Conservation (phyloP, 768 basidiomycete genomes). For the Boletus sp. region DNA sequence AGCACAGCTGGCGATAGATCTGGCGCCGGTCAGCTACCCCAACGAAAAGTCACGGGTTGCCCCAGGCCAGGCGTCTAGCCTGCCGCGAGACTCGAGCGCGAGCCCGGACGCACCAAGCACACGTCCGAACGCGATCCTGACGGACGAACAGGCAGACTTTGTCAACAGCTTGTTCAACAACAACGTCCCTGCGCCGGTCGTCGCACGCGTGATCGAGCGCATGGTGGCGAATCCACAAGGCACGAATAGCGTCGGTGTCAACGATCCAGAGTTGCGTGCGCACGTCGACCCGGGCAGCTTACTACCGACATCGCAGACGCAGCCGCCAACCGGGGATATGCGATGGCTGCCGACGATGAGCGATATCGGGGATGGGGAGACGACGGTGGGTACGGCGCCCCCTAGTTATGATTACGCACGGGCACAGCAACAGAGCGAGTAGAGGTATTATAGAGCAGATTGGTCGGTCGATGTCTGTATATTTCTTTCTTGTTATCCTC, state of each 20-base stretch:
- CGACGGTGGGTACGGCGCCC: slow-evolving; percentile 25
- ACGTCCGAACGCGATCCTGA: slow-evolving; percentile 3
- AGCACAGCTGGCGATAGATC: neutral
- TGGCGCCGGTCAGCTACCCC: neutral
- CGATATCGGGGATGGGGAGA: slow-evolving; percentile 34
- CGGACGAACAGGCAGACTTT: slow-evolving; percentile 27
- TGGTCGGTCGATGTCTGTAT: neutral
- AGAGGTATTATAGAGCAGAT: neutral
- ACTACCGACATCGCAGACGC: neutral
- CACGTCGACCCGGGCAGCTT: neutral
- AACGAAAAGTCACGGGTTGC: slow-evolving; percentile 14
- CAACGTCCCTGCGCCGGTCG: slow-evolving; percentile 26
- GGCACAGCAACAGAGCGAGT: slow-evolving; percentile 1
- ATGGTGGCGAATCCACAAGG: slow-evolving; percentile 23
- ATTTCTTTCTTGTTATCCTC: neutral
- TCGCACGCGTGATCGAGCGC: slow-evolving; percentile 27
- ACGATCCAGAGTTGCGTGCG: slow-evolving; percentile 14
- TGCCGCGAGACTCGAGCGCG: neutral
- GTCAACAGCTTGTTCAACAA: slow-evolving; percentile 25
- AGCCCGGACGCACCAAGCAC: neutral
- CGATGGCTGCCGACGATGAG: slow-evolving; percentile 41
- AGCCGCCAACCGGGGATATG: neutral
- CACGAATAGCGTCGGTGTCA: slow-evolving; percentile 6
- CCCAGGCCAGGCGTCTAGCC: neutral
- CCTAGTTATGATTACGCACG: slow-evolving; percentile 24